Conservation (phyloP, 345 rosid genomes). For the Arabis alpina region DNA sequence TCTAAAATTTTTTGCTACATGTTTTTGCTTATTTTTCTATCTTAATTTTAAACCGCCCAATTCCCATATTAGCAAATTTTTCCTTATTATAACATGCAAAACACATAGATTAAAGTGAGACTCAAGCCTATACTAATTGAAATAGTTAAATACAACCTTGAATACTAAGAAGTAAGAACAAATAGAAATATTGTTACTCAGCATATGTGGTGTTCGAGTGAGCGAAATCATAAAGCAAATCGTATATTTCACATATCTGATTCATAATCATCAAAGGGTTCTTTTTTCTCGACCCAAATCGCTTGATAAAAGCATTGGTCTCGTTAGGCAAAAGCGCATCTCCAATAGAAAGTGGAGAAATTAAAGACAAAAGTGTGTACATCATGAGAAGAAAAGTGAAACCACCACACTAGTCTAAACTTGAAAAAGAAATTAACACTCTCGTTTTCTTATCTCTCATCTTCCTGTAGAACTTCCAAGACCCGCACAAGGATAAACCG, state of each 20-base stretch:
- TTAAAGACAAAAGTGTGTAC: conserved; percentile 18
- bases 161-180: too few relatives aligned
- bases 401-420: conserved; percentile 33
- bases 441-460: conserved; percentile 19
- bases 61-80: too few relatives aligned
- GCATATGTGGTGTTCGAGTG: conserved; percentile 1
- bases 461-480: conserved; percentile 41
- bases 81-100: too few relatives aligned
- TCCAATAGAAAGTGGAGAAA: conserved; percentile 16
- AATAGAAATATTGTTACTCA: too few relatives aligned
- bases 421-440: not conserved
- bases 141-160: too few relatives aligned
- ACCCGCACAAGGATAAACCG: conserved; percentile 30
- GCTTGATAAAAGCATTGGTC: conserved; percentile 27
- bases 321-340: conserved; percentile 24
- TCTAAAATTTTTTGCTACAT: too few relatives aligned
- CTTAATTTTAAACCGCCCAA: too few relatives aligned
- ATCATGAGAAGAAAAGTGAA: conserved; percentile 30
- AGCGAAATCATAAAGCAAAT: conserved; percentile 18
- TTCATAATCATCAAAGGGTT: conserved; percentile 31
- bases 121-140: too few relatives aligned
- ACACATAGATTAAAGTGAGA: too few relatives aligned
- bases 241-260: conserved; percentile 31
- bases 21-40: too few relatives aligned
- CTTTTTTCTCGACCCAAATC: conserved; percentile 14